These are phyloP conservation scores for Kuraishia hungarica DNA, from an alignment of 805 yeast species.

Conservation along the genomic window DNA sequence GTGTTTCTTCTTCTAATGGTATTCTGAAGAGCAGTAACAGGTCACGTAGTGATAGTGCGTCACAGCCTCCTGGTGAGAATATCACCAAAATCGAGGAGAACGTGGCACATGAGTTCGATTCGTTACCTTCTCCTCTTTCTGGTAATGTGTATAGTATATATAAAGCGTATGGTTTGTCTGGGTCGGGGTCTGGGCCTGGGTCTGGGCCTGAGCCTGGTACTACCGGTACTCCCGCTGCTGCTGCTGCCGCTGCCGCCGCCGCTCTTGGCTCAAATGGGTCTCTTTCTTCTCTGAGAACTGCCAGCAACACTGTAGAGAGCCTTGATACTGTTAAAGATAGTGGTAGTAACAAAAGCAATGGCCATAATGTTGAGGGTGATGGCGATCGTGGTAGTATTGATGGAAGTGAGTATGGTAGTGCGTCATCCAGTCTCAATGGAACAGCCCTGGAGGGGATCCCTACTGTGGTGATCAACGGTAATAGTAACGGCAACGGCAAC, in stretches of 20 bases:
- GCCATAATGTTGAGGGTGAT: not conserved
- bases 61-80: slow-evolving; percentile 12
- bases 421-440: not conserved
- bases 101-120: not conserved
- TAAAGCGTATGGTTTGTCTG: too few relatives aligned
- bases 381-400: not conserved
- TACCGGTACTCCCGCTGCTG: not conserved
- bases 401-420: not conserved
- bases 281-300: not conserved
- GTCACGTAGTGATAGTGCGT: slow-evolving; percentile 15
- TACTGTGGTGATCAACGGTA: not conserved
- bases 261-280: not conserved
- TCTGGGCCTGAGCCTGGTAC: not conserved
- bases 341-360: not conserved
- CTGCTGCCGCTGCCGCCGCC: not conserved
- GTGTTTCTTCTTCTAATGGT: not conserved
- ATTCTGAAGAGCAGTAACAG: slow-evolving; percentile 14
- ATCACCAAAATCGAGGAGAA: slow-evolving; percentile 12
- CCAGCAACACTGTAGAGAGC: not conserved
- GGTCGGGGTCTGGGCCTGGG: not conserved
- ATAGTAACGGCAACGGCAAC: not conserved
- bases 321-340: not conserved
- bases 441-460: not conserved
- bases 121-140: not conserved
- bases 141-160: not conserved